Evolutionary conservation across 2,329 filamentous ascomycete genomes (phyloP).

Genomic region (Colletotrichum liaoningense): DNA sequence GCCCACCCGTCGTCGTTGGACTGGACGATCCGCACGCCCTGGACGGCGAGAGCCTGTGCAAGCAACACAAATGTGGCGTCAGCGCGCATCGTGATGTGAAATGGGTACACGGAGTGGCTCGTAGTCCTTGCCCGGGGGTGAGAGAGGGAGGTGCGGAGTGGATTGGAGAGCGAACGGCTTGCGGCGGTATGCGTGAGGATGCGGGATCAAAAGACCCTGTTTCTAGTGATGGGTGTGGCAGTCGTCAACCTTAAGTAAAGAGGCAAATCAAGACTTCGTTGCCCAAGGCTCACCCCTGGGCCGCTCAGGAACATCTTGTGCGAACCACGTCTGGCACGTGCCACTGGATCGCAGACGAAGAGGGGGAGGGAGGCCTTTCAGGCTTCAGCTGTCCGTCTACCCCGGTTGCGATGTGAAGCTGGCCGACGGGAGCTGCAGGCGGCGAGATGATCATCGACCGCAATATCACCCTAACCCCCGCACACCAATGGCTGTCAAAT

Average conservation of each 20-base stretch:
- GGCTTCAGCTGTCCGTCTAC: background rate
- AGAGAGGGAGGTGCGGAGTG: background rate
- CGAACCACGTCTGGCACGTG: constrained; percentile 10
- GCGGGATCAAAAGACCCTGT: background rate
- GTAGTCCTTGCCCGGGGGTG: background rate
- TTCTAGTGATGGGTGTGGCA: background rate
- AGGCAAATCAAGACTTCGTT: background rate
- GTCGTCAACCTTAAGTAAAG: constrained; percentile 23
- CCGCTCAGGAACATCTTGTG: background rate
- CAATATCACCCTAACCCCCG: constrained; percentile 4
- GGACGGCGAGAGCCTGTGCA: constrained; percentile 30
- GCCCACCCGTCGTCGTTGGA: constrained; percentile 82
- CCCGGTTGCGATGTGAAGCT: background rate
- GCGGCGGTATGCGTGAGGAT: background rate
- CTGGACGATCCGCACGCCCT: constrained; percentile 59
- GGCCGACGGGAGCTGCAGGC: background rate
- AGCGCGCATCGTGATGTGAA: constrained; percentile 17
- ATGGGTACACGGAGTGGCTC: background rate
- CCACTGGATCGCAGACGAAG: background rate
- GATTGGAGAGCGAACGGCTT: background rate
- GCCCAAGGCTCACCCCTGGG: background rate
- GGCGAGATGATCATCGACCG: background rate
- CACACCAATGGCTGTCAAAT: constrained; percentile 5
- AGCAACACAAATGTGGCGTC: constrained; percentile 27
- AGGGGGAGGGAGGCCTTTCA: background rate